Evolutionary conservation across 371 early-diverging fungal species (phyloP).

Genomic region (Apophysomyces variabilis): DNA sequence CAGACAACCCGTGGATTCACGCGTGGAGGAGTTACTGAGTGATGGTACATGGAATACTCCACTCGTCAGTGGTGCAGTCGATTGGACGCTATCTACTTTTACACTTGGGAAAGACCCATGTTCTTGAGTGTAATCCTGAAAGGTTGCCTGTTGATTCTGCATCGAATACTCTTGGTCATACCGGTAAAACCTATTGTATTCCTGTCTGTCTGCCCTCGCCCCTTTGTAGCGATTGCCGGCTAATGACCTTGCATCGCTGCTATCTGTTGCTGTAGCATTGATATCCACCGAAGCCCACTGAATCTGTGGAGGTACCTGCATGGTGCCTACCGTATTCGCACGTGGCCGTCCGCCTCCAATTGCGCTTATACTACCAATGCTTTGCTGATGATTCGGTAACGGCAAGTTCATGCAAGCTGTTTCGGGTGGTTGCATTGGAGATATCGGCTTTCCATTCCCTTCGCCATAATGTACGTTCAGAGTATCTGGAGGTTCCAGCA

Average conservation of each 20-base stretch:
- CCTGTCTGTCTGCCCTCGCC: background rate
- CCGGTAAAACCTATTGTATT: background rate
- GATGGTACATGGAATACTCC: background rate
- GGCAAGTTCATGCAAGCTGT: conserved; percentile 7
- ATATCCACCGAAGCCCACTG: conserved; percentile 17
- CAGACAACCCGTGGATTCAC: background rate
- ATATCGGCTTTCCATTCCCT: background rate
- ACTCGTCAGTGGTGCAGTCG: background rate
- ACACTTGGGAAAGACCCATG: background rate
- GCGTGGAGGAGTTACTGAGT: background rate
- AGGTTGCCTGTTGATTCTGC: background rate
- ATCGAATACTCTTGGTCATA: background rate
- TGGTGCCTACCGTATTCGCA: conserved; percentile 50
- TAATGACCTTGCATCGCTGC: background rate
- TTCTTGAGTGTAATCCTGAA: background rate
- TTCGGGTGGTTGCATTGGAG: conserved; percentile 1
- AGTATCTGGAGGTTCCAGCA: conserved; percentile 34
- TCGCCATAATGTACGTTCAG: conserved; percentile 14
- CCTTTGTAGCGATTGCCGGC: background rate
- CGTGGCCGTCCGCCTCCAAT: conserved; percentile 36
- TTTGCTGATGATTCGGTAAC: background rate
- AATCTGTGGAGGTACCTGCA: conserved; percentile 43
- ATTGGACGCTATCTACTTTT: background rate
- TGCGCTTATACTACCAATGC: background rate
- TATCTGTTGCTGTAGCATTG: background rate